Evolutionary conservation across 177 flowering plant genomes (phyloP).

Genomic region (Vitis hybrid): DNA sequence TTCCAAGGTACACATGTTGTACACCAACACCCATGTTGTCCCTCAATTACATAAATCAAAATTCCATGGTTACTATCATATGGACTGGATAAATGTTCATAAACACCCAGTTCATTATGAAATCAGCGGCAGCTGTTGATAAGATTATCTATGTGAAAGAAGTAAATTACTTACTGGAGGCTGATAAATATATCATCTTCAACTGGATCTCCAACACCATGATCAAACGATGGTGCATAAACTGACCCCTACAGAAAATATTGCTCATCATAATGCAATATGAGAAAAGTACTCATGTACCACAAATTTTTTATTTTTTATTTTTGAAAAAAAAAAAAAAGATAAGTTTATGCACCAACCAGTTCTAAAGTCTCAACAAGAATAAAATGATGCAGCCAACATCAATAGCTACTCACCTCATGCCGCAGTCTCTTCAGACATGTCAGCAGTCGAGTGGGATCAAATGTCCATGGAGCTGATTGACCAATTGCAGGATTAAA

Average conservation of each 20-base stretch:
- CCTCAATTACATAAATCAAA: neutral
- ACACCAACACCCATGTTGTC: neutral
- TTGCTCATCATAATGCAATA: slow-evolving; percentile 4
- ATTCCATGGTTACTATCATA: neutral
- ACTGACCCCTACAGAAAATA: slow-evolving; percentile 64
- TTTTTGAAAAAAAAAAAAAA: no score
- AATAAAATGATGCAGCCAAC: neutral
- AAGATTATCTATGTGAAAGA: neutral
- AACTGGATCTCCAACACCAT: slow-evolving; percentile 94
- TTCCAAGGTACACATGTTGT: neutral
- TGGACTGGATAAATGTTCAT: neutral
- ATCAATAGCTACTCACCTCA: slow-evolving; percentile 41
- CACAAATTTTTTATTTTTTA: neutral
- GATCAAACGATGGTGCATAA: slow-evolving; percentile 88
- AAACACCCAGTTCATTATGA: neutral
- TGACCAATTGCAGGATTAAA: slow-evolving; percentile 26
- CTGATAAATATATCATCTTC: slow-evolving; percentile 85
- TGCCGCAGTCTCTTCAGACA: slow-evolving; percentile 59
- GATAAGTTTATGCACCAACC: neutral
- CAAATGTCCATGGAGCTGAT: slow-evolving; percentile 98
- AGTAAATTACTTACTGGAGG: slow-evolving; percentile 58
- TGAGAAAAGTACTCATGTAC: neutral
- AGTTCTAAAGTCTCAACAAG: neutral
- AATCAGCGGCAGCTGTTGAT: neutral
- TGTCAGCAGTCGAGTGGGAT: slow-evolving; percentile 51